Percentiles rank a stretch among this genome's conserved stretches.
Conservation (phyloP, 2,329 filamentous ascomycete genomes). For the Ascochyta viciae-villosae region DNA sequence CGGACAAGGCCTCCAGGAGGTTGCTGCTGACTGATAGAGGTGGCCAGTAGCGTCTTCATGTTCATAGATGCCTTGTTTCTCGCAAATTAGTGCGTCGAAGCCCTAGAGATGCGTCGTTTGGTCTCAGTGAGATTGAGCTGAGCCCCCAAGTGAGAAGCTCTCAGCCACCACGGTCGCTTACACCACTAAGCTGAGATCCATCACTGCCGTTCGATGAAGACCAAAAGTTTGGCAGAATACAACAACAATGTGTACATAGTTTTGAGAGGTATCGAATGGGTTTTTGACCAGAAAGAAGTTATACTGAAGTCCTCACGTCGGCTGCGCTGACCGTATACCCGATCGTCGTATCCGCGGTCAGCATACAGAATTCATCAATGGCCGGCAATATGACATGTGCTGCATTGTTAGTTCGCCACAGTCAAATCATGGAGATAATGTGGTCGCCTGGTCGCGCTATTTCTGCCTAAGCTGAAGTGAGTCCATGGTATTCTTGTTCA, state of each 20-base stretch:
- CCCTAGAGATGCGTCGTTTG: background rate
- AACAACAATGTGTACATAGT: background rate
- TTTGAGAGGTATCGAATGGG: background rate
- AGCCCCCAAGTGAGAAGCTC: background rate
- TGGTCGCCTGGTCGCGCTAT: background rate
- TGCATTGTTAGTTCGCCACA: background rate
- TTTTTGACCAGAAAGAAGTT: background rate
- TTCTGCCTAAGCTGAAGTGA: slow-evolving; percentile 3
- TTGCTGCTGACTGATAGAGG: background rate
- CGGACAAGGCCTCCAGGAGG: background rate
- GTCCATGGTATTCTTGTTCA: background rate
- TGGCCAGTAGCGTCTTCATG: background rate
- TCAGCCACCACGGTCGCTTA: slow-evolving; percentile 5
- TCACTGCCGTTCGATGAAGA: no score
- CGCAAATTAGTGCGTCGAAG: background rate
- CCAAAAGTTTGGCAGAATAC: background rate
- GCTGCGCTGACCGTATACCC: background rate
- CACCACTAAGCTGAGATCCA: no score
- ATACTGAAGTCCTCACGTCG: background rate
- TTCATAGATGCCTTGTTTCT: background rate
- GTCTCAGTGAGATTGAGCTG: slow-evolving; percentile 8
- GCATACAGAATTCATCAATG: background rate
- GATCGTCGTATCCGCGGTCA: background rate
- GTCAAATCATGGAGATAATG: background rate
- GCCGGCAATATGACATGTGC: background rate